A percentile compares a stretch with the other conserved stretches of the same genome.
Evolutionary conservation across 2,329 filamentous ascomycete genomes (phyloP).

Genomic region (Sclerotinia minor): DNA sequence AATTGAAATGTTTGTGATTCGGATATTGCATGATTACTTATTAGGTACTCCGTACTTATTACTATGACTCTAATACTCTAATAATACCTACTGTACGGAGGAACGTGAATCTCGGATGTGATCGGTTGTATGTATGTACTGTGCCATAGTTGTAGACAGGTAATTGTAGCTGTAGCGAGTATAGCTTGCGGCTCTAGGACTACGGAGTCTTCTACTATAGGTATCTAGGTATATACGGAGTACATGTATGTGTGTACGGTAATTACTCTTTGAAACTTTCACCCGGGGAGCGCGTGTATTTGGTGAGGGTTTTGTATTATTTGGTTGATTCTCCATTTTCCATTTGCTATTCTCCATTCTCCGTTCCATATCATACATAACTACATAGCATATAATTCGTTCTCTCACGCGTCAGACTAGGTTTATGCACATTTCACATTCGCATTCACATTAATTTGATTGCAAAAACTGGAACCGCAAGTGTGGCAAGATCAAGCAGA

Average conservation of each 20-base stretch:
- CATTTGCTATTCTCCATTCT: too few relatives aligned
- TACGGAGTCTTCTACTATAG: slow-evolving; percentile 3
- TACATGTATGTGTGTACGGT: not conserved
- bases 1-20: slow-evolving; percentile 19
- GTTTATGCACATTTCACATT: not conserved
- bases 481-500: slow-evolving; percentile 8
- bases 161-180: not conserved
- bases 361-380: too few relatives aligned
- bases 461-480: not conserved
- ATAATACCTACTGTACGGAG: too few relatives aligned
- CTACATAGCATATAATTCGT: not conserved
- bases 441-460: not conserved
- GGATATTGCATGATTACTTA: slow-evolving; percentile 11
- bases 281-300: slow-evolving; percentile 7
- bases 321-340: not conserved
- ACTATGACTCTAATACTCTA: not conserved
- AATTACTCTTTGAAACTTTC: slow-evolving; percentile 3
- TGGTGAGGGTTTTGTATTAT: slow-evolving; percentile 7
- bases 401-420: slow-evolving; percentile 4
- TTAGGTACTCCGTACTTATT: too few relatives aligned
- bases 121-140: not conserved
- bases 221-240: too few relatives aligned
- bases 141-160: too few relatives aligned
- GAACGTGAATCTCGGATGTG: not conserved
- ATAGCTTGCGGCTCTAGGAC: not conserved